Evolutionary conservation across 805 yeast genomes (phyloP), one percentile per base, ranked within the genome.

Genomic region (Yarrowia hollandica): DNA sequence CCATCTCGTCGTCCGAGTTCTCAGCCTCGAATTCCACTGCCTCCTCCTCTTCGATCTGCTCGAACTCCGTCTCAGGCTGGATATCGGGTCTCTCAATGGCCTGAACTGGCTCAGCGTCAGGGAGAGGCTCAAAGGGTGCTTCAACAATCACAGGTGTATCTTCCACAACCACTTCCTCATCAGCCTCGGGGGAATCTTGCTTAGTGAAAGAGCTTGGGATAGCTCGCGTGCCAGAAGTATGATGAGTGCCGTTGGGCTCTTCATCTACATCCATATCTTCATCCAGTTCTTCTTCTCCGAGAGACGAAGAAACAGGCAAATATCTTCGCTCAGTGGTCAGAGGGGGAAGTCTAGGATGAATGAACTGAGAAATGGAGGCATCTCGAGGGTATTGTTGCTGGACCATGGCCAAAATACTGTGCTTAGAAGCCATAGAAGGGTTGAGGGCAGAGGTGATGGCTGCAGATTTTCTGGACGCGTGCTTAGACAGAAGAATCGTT

Each of bases 331-430:
- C 58, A 8, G 35, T 41, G 6, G 66, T 58, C 16, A 61, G 50
- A n/a, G 69, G 68, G 3, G 96, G 96, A 64, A 89, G 80, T 66
- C 94, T 77, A 38, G 96, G 96, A 65, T 86, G 86, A 58, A 82
- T 78, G 64, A 88, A 23, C 16, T 59, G 75, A 1, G 86, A 75
- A 66, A 88, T 81, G 38, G 84, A 68, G 18, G 80, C 79, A 66
- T 82, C 81, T 38, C 74, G 69, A 12, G 77, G 70, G 3, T 76
- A 76, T 35, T 86, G 66, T 2, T 75, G 72, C 11, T 82, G 70
- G 1, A 86, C 85, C 60, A 91, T 82, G 8, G 97, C 96, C 62
- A 88, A 74, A 26, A 88, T 76, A 12, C 90, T 84, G 38, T 80
- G 78, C 37, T 79, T 77, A 55, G 83, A 85, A 35, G 75, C 74